These are phyloP conservation scores for Pulveroboletus sp. DNA, from an alignment of 1,284 basidiomycete genomes.

Conservation along the genomic window DNA sequence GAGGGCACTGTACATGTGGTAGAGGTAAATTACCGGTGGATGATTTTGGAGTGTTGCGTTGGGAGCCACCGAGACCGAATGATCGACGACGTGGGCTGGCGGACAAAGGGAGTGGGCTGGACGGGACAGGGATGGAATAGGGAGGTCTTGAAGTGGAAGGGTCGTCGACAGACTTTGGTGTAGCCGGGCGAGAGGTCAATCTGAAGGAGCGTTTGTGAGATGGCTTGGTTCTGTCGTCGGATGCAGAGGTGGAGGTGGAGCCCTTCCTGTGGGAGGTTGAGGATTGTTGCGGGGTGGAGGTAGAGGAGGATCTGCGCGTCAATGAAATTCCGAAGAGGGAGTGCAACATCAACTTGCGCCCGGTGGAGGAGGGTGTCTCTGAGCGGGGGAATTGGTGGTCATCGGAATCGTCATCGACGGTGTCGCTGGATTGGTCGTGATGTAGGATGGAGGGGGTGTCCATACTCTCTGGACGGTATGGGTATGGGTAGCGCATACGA, in stretches of 20 bases:
- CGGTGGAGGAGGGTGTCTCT: slow-evolving; percentile 29
- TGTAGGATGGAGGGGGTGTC: slow-evolving; percentile 14
- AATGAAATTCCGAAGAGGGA: slow-evolving; percentile 53
- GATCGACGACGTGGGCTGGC: slow-evolving; percentile 34
- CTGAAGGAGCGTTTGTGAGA: slow-evolving; percentile 33
- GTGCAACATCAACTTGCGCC: slow-evolving; percentile 34
- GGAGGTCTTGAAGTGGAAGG: slow-evolving; percentile 19
- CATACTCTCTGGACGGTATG: slow-evolving; percentile 8
- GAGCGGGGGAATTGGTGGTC: slow-evolving; percentile 25
- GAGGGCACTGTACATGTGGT: slow-evolving; percentile 15
- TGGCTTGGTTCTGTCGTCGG: slow-evolving; percentile 15
- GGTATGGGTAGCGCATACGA: slow-evolving; percentile 17
- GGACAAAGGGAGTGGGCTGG: slow-evolving; percentile 28
- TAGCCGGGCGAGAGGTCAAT: slow-evolving; percentile 30
- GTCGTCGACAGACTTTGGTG: slow-evolving; percentile 31
- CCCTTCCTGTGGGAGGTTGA: slow-evolving; percentile 20
- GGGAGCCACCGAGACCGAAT: slow-evolving; percentile 29
- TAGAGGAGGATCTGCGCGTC: slow-evolving; percentile 36
- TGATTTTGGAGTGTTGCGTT: slow-evolving; percentile 31
- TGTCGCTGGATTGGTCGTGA: slow-evolving; percentile 20
- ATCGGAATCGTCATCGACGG: slow-evolving; percentile 22
- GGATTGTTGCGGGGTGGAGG: slow-evolving; percentile 16
- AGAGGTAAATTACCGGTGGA: slow-evolving; percentile 28
- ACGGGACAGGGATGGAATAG: slow-evolving; percentile 27
- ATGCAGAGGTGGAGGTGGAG: slow-evolving; percentile 25